These are phyloP conservation scores for Metschnikowia bowlesiae DNA, from an alignment of 805 yeast genomes.

Conservation along the genomic window DNA sequence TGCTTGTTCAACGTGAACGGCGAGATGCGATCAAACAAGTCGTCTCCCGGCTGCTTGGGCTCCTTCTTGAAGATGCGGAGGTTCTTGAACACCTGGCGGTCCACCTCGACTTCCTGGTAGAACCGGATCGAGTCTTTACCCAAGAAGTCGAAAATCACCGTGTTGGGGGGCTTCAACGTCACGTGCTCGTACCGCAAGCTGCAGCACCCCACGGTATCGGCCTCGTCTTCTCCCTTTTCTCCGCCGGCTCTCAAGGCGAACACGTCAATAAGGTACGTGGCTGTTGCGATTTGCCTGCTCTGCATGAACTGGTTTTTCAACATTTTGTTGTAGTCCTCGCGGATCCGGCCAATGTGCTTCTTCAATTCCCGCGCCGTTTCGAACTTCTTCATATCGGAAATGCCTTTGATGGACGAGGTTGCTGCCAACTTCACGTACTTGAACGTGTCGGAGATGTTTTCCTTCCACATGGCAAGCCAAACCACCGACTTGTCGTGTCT, in stretches of 20 bases:
- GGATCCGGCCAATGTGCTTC: conserved; percentile 62
- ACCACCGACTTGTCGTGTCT: conserved; percentile 85
- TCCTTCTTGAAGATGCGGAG: conserved; percentile 78
- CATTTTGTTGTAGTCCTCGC: conserved; percentile 67
- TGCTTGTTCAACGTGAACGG: conserved; percentile 81
- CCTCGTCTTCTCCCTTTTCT: conserved; percentile 94
- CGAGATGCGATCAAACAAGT: conserved; percentile 83
- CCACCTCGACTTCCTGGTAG: conserved; percentile 90
- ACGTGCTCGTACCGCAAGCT: conserved; percentile 88
- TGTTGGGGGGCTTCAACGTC: conserved; percentile 77
- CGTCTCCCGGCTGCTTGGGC: conserved; percentile 90
- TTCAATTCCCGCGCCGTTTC: conserved; percentile 89
- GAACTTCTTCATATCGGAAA: conserved; percentile 85
- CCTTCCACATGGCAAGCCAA: conserved; percentile 98
- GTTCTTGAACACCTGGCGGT: conserved; percentile 86
- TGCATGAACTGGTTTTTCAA: conserved; percentile 74
- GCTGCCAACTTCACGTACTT: conserved; percentile 92
- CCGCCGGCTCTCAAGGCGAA: conserved; percentile 98
- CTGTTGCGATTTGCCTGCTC: conserved; percentile 89
- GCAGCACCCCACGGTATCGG: conserved; percentile 98
- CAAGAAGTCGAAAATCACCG: conserved; percentile 82
- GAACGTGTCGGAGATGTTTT: conserved; percentile 75
- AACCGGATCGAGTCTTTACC: conserved; percentile 95
- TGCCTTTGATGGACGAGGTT: conserved; percentile 84
- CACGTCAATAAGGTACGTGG: conserved; percentile 86